Base-by-base conservation (phyloP, 2,329 filamentous ascomycete genomes). In the Verticillium longisporum region DNA sequence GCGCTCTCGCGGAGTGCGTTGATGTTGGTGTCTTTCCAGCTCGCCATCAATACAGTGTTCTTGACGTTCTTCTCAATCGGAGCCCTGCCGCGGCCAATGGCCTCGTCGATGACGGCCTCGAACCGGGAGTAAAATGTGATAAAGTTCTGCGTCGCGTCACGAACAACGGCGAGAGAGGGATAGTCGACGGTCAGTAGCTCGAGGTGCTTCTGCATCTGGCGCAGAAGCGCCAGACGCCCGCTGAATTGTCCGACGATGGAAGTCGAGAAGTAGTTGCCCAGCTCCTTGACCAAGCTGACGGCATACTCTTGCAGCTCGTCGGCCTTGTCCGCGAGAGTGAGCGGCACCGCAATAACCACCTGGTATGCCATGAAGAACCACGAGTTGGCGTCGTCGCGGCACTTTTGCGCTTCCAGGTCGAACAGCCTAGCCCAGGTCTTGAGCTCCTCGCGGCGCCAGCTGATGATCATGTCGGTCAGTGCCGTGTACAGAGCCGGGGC, bases 341-440 rank as follows among this genome's bases (percentile, higher is more conserved):
- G 79, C 0, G 93, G 89, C 10, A 88, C 88, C 3, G 87, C 88
- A 66, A 99, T 83, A 53, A 96, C 85, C 4, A 89, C 91, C 73
- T 98, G 92, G 69, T 97, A 99, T 1, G 94, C 92, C 62, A 98
- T 83, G 68, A 97, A 99, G 88, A 93, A 99, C 95, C 95, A 99
- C 15, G 89, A 88, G 68, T 87, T 88, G 2, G 94, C 92, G 69
- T 92, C 88, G 57, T 91, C 84, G 26, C 88, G 80, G 67, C 88
- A 92, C 68, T 89, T 92, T 59, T 85, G 81, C 41, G 87, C 82
- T 73, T 99, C 95, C 72, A 90, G 86, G 66, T 97, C 91, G 63
- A 99, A 89, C 3, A 99, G 75, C 53, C 88, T 90, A 37, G 90
- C 88, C 95, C 95, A 99, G 0, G 94, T 97, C 0, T 90, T 89